These are phyloP conservation scores for Saccharomyces pastorianus DNA, from an alignment of 1,139 yeast species.

Conservation along the genomic window DNA sequence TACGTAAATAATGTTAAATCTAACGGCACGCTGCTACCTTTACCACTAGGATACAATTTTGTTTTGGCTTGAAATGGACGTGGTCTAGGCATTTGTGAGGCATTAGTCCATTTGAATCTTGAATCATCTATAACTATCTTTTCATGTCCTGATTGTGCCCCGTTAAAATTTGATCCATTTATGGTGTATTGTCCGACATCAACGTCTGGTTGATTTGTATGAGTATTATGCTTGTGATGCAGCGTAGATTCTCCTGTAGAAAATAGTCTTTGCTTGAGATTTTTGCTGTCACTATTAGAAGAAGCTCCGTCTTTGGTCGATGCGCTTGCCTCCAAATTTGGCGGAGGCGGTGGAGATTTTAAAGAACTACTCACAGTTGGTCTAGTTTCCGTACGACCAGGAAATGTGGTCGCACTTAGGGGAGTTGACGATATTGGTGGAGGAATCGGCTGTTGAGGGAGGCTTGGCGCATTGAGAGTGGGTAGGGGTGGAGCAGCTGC, in stretches of 20 bases:
- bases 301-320: conserved; percentile 9
- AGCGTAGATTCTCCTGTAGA: conserved; percentile 21
- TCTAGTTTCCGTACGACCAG: background rate
- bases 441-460: conserved; percentile 16
- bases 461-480: conserved; percentile 17
- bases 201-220: conserved; percentile 28
- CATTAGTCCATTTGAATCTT: conserved; percentile 64
- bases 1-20: conserved; percentile 36
- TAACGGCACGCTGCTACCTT: conserved; percentile 90
- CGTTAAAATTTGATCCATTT: conserved; percentile 34
- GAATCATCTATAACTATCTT: conserved; percentile 59
- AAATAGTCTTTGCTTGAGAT: conserved; percentile 28
- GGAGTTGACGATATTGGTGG: conserved; percentile 11
- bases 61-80: conserved; percentile 59
- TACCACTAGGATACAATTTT: conserved; percentile 88
- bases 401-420: conserved; percentile 5
- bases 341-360: conserved; percentile 15
- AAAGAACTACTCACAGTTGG: background rate
- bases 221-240: conserved; percentile 13
- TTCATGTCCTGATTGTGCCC: conserved; percentile 32
- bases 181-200: conserved; percentile 34
- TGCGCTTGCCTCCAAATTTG: conserved; percentile 1
- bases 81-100: conserved; percentile 72
- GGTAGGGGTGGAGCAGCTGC: conserved; percentile 19
- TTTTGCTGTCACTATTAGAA: conserved; percentile 19